A percentile compares a stretch with the other conserved stretches of the same genome.
These are phyloP conservation scores for Cytospora mali DNA, from an alignment of 2,329 filamentous ascomycete species.

Conservation along the genomic window DNA sequence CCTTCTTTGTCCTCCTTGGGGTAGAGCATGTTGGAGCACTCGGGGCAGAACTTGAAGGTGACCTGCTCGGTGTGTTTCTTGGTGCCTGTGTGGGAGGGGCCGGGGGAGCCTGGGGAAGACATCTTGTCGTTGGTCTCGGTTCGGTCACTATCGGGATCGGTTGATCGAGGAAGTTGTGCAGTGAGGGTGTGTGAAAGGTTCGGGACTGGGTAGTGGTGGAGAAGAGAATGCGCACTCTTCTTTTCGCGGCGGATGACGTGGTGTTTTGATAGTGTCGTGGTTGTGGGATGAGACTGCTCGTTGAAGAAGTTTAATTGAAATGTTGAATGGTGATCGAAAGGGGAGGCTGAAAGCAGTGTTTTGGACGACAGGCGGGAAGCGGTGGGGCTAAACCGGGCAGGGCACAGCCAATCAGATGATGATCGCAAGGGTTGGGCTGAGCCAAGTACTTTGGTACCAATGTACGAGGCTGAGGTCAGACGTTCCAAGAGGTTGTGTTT, in stretches of 20 bases:
- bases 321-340: background rate
- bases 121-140: conserved; percentile 40
- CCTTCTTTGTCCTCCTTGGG: conserved; percentile 89
- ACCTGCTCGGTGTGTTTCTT: conserved; percentile 72
- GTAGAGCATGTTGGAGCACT: conserved; percentile 98
- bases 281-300: background rate
- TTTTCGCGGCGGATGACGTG: background rate
- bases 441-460: background rate
- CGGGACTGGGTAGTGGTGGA: background rate
- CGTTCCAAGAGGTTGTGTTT: conserved; percentile 3
- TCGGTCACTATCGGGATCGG: conserved; percentile 7
- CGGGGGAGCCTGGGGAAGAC: conserved; percentile 60
- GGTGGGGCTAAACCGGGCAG: background rate
- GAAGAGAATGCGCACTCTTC: background rate
- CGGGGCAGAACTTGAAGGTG: conserved; percentile 95
- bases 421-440: conserved; percentile 21
- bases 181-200: background rate
- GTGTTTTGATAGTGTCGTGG: background rate
- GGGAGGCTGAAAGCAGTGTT: conserved; percentile 1
- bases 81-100: conserved; percentile 44
- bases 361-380: background rate
- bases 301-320: background rate
- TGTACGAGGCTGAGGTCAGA: conserved; percentile 1
- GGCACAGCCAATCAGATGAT: conserved; percentile 17
- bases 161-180: background rate